phyloP scores from a whole-genome alignment of 495 filamentous ascomycete genomes.

The Rusavskia elegans region DNA sequence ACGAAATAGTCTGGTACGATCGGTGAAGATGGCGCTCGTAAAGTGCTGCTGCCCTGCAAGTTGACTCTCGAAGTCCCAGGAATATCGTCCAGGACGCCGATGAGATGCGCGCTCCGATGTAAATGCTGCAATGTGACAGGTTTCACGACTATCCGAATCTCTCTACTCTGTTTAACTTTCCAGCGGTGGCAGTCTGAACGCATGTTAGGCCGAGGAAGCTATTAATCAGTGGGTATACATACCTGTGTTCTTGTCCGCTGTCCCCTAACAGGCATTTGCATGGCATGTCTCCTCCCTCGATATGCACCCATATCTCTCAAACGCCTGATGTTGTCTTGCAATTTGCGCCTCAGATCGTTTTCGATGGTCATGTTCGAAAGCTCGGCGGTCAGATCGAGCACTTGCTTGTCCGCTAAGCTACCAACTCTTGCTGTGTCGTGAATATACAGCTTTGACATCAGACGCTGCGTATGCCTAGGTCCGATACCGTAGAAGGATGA shows the following conservation, averaged over 20 bases:
- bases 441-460: constrained; percentile 78
- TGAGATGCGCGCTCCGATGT: not conserved
- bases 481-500: constrained; percentile 86
- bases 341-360: constrained; percentile 61
- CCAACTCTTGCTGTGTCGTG: constrained; percentile 65
- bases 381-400: constrained; percentile 66
- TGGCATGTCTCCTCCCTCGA: constrained; percentile 77
- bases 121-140: not conserved
- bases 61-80: not conserved
- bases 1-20: too few species aligned
- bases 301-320: constrained; percentile 86
- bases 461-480: constrained; percentile 44
- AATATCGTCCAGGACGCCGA: not conserved
- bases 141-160: constrained; percentile 27
- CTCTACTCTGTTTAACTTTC: constrained; percentile 66
- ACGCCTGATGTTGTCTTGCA: constrained; percentile 71
- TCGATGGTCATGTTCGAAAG: constrained; percentile 88
- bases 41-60: not conserved
- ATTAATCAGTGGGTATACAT: too few species aligned
- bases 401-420: constrained; percentile 49
- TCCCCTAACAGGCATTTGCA: constrained; percentile 73
- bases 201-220: too few species aligned
- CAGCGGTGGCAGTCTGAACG: constrained; percentile 51
- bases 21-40: too few species aligned
- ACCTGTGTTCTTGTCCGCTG: constrained; percentile 61